Evolutionary conservation across 768 basidiomycete species (phyloP), one percentile per base, ranked within the genome.

Genomic region (Calocybe gangraenosa): DNA sequence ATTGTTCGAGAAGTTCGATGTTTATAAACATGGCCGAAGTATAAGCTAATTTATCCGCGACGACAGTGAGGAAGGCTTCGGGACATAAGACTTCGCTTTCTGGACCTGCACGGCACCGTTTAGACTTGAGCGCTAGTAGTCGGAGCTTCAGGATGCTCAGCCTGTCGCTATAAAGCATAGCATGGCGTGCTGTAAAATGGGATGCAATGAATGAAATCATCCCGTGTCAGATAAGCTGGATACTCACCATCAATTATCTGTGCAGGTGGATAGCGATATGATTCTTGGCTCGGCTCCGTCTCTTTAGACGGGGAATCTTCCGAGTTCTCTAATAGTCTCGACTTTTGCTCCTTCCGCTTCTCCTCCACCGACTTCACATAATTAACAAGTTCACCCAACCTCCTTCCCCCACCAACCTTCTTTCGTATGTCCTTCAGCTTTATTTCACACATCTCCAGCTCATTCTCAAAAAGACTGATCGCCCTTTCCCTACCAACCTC

Each of bases 1-100:
- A 99, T 55, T 97, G 94, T 57, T 96, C 94, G 1, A 98, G 78
- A 8, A 99, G 74, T 62, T 99, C 96, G 48, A 99, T 96, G 68
- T 93, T 96, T 74, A 99, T 96, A 65, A 98, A 98, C 87, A 97
- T 92, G 2, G 94, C 82, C 2, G 92, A 91, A 0, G 95, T 98
- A 59, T 92, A 85, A 1, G 94, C 92, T 33, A 99, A 75, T 65
- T 99, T 98, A 63, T 97, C 91, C 2, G 96, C 92, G 17, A 99
- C 93, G 19, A 95, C 92, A 56, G 92, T 86, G 52, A 99, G 76
- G 79, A 98, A 98, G 0, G 90, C 88, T 63, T 99, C 96, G 0
- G 96, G 96, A 62, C 96, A 99, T 59, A 98, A 77, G 9, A 83
- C 78, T 43, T 93, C 87, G 53, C 79, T 92, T 47, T 92, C 83